Conservation (phyloP, 2,329 filamentous ascomycete species). For the Neofusicoccum sp. region DNA sequence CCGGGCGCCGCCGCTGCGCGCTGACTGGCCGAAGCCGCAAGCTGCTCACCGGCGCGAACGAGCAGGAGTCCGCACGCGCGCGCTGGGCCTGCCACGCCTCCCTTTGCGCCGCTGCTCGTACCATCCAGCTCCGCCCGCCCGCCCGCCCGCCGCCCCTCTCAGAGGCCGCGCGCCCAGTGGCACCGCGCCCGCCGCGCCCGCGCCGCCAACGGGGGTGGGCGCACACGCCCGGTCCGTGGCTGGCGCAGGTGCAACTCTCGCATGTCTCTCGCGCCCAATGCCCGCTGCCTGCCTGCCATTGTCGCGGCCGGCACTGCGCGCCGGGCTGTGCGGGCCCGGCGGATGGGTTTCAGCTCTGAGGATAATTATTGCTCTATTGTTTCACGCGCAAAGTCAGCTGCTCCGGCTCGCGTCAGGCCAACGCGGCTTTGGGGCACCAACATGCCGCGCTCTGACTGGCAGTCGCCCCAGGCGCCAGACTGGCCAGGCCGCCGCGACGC, state of each 20-base stretch:
- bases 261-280: neutral
- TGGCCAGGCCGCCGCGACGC: neutral
- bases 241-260: neutral
- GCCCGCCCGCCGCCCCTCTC: neutral
- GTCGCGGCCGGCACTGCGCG: neutral
- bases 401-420: neutral
- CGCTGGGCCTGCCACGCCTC: too few relatives aligned
- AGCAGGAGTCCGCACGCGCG: too few relatives aligned
- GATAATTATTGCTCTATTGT: conserved; percentile 7
- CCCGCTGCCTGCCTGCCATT: neutral
- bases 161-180: neutral
- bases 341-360: neutral
- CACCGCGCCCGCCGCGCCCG: neutral
- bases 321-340: neutral
- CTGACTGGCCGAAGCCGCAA: neutral
- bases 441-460: neutral
- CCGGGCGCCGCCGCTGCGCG: neutral
- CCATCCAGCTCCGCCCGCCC: neutral
- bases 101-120: neutral
- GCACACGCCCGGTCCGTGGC: neutral
- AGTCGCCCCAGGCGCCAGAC: neutral
- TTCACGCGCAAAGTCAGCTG: conserved; percentile 7
- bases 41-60: conserved; percentile 5
- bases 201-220: conserved; percentile 3
- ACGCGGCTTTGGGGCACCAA: neutral